A percentile compares a stretch with the other conserved stretches of the same genome.
phyloP scores from a whole-genome alignment of 1,284 basidiomycete species.

The Omphalotus olearius region DNA sequence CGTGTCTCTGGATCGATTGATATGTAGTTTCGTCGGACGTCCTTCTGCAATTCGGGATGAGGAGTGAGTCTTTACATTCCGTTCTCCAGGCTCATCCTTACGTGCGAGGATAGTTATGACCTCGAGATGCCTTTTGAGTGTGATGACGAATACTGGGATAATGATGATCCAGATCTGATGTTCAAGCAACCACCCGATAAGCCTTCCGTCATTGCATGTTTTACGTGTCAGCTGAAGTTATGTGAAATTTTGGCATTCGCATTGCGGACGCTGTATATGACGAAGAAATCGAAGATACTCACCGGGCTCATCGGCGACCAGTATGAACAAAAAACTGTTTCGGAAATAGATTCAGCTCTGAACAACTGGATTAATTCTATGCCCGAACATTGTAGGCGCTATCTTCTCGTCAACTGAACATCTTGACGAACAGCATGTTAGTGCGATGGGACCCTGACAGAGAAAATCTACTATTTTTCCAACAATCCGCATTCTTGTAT shows the following conservation, averaged over 20 bases:
- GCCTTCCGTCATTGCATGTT: constrained; percentile 44
- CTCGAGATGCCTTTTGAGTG: constrained; percentile 62
- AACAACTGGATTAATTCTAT: constrained; percentile 13
- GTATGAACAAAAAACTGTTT: constrained; percentile 25
- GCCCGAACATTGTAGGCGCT: constrained; percentile 15
- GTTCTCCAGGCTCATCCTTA: not conserved
- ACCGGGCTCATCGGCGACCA: constrained; percentile 47
- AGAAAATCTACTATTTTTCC: constrained; percentile 11
- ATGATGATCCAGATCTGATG: constrained; percentile 33
- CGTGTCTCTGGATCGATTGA: constrained; percentile 53
- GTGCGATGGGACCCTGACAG: constrained; percentile 11
- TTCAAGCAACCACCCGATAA: constrained; percentile 47
- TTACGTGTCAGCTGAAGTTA: constrained; percentile 49
- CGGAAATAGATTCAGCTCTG: constrained; percentile 13
- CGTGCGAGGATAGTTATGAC: constrained; percentile 46
- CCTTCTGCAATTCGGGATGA: constrained; percentile 75
- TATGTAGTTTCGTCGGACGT: constrained; percentile 68
- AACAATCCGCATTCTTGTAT: constrained; percentile 14
- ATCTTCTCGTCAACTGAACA: not conserved
- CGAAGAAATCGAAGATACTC: constrained; percentile 46
- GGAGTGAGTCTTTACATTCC: constrained; percentile 46
- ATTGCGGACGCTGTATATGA: constrained; percentile 47
- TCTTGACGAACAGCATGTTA: not conserved
- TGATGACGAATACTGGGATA: constrained; percentile 67
- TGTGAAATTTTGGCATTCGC: constrained; percentile 56